Percentiles rank a stretch among this genome's conserved stretches.
Evolutionary conservation across 2,329 filamentous ascomycete species (phyloP).

Genomic region (Incumbomyces delicatus): DNA sequence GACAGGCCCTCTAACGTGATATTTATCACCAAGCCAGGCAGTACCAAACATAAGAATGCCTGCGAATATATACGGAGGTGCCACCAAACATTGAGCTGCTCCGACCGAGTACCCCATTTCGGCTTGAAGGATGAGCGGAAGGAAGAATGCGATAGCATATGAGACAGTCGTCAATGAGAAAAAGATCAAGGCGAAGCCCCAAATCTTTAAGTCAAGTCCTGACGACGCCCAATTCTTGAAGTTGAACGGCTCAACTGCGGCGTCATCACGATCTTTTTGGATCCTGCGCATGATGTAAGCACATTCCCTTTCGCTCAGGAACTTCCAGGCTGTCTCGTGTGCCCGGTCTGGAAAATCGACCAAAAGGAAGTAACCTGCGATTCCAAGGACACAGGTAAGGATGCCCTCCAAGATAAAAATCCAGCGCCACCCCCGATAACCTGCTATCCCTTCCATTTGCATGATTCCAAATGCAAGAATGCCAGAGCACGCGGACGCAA

Average conservation of each 20-base stretch:
- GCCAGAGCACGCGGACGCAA: constrained; percentile 40
- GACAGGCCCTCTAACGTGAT: constrained; percentile 55
- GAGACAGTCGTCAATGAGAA: constrained; percentile 54
- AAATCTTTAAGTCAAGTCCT: constrained; percentile 44
- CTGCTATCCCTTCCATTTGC: constrained; percentile 27
- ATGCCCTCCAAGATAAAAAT: constrained; percentile 45
- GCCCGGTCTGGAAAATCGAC: constrained; percentile 28
- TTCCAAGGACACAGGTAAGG: constrained; percentile 16
- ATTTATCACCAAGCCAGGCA: constrained; percentile 58
- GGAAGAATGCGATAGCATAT: constrained; percentile 72
- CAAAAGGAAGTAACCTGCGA: constrained; percentile 25
- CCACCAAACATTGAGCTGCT: constrained; percentile 59
- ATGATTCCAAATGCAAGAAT: constrained; percentile 35
- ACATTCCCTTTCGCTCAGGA: constrained; percentile 22
- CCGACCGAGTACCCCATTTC: constrained; percentile 57
- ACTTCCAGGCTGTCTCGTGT: constrained; percentile 9
- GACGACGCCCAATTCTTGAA: constrained; percentile 38
- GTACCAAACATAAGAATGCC: constrained; percentile 48
- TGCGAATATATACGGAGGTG: constrained; percentile 59
- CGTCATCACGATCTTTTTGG: constrained; percentile 46
- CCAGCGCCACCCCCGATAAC: constrained; percentile 52
- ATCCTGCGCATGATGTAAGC: constrained; percentile 35
- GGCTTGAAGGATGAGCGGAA: constrained; percentile 60
- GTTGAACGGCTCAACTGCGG: constrained; percentile 38
- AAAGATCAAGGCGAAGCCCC: constrained; percentile 46